Base-by-base conservation (phyloP, 352 stramenopile genomes). In the Globisporangium recalcitrans region DNA sequence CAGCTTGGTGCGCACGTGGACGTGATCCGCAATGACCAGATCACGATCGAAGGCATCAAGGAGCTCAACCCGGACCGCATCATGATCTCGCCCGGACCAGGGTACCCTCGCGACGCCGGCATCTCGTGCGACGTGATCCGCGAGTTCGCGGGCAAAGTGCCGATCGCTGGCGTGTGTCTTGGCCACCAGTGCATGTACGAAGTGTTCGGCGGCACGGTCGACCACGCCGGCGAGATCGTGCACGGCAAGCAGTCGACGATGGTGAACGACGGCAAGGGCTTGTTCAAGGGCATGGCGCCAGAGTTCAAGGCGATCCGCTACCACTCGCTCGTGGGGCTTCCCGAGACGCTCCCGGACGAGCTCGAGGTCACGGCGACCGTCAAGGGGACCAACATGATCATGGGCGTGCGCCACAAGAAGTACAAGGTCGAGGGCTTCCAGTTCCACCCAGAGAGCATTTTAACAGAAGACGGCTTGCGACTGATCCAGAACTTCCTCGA, bases 401-500 rank as follows among this genome's bases (percentile, higher is more conserved):
- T 95, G 84, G 87, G 85, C 46, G 83, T 96, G 58, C 81, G 87
- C 34, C 87, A 96, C 80, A 93, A 90, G 63, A 77, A 85, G 76
- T 82, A 80, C 71, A 88, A 91, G 63, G 74, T 96, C 48, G 85
- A 96, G 65, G 87, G 85, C 58, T 89, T 92, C 64, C 87, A 96
- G 69, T 96, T 96, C 70, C 87, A 96, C 72, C 87, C 87, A 0
- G 87, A 96, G 60, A 94, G 84, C 61, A 95, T 96, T 58, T 72
- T 93, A 52, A 96, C 87, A 4, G 74, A 92, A 42, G 78, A 87
- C 64, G 87, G 87, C 27, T 80, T 91, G 65, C 78, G 75, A 36
- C 83, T 96, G 60, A 92, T 95, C 62, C 79, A 89, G 65, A 95
- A 93, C 68, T 96, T 96, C 64, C 70, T 95, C 53, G 78, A 89